Base-by-base conservation (phyloP, 768 basidiomycete genomes). In the Clavaria fumosa region DNA sequence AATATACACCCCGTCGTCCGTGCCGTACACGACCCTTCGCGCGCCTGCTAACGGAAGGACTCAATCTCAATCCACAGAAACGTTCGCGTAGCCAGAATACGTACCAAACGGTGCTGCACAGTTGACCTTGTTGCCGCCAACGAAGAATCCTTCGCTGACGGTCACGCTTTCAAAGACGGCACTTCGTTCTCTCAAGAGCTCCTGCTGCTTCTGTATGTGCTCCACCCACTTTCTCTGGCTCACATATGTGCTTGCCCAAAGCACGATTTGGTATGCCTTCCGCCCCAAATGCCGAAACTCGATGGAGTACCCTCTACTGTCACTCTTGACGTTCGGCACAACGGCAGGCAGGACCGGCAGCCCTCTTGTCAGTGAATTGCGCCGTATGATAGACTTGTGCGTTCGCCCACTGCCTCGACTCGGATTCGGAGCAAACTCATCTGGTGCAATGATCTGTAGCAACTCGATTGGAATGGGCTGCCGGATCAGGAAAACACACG, bases 391-490 rank as follows among this genome's bases (percentile, higher is more conserved):
- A 17, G 56, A 57, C 51, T 72, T 70, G 38, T 52, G 59, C 22
- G 55, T 52, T 11, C 69, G 60, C 34, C 52, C 37, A 7, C 48
- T 55, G 39, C 53, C 59, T 3, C 53, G 47, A 24, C 58, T 61
- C 4, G 55, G 60, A 31, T 56, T 57, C 26, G 53, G 54, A 19
- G 40, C 44, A 12, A 53, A 55, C 35, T 91, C 86, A 45, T 88
- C 84, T 1, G 76, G 70, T 2, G 82, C 75, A 3, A 79, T 72
- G 44, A 96, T 72, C 34, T 81, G 66, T 17, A 99, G 72, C 2
- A 99, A 70, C 47, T 97, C 95, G 32, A 97, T 70, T 0, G 95
- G 95, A 50, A 97, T 95, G 1, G 95, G 93, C 91, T 95, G 45
- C 11, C 35, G 35, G 23, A 17, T 20, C 23, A 28, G 5, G 12